Base-by-base conservation (phyloP, 495 filamentous ascomycete genomes). In the Hyaloscypha hepaticicola region DNA sequence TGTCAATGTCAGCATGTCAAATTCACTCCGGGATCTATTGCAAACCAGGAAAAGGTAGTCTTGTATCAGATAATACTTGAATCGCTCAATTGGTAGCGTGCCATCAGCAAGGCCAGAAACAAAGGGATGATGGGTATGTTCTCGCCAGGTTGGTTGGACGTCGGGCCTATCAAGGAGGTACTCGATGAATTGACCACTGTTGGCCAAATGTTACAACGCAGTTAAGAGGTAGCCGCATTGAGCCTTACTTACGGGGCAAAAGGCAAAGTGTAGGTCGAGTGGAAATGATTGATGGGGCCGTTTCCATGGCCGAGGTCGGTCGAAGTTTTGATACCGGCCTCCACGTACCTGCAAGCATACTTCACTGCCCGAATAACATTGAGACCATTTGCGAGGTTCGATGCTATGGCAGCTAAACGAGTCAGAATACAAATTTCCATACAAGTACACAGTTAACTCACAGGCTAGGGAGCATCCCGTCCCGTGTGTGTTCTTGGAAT, bases 401-500 rank as follows among this genome's bases (percentile, higher is more conserved):
- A 92, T 12, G 94, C 91, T 72, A 98, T 96, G 9, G 94, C 92
- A 53, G 92, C 87, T 90, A 53, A 51, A 27, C n/a, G 4, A 21
- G 59, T 60, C 25, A 67, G 64, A 56, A 51, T 25, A 63, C 41
- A 24, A 21, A 55, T 55, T n/a, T 22, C 24, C 26, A 2, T 24
- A 27, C 28, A 27, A 25, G 5, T 45, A 14, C 26, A 64, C 29
- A 16, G 24, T 7, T n/a, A 38, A 76, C 85, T 77, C 72, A 88
- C 89, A 97, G 58, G 95, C 95, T 60, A 99, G 84, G 16, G 92
- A 95, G 71, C 95, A 99, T 22, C 95, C 95, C 7, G 95, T 99
- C 3, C 95, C 95, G 75, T 99, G 95, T 2, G 95, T 99, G 66
- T 95, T 93, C 65, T 80, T 88, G 5, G 88, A 89, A 2, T 81